Base-by-base conservation (phyloP, 768 basidiomycete genomes). In the Podaxis carcinomalis region DNA sequence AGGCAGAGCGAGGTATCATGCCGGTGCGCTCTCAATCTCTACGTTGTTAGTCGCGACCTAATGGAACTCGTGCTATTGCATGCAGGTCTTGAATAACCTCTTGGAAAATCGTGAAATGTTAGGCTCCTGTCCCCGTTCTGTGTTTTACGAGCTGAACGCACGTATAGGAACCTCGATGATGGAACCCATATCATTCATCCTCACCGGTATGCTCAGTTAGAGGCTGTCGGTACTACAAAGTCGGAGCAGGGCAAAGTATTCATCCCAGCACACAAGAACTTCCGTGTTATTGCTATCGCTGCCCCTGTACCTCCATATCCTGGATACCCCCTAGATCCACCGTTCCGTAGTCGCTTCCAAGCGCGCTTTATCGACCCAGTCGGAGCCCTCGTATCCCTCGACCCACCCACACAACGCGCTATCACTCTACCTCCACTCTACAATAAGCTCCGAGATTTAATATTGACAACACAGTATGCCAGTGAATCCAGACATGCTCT, bases 101-200 rank as follows among this genome's bases (percentile, higher is more conserved):
- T 67, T 89, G 46, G 87, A 89, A 72, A 88, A 87, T 68, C 74
- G 87, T n/a, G 87, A 89, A 73, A 85, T 89, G 84, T 84, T 66
- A 50, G 74, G 57, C 5, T 28, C 25, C 13, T 10, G 9, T 39
- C 10, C 7, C 11, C 10, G 27, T 50, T 55, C 27, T 61, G 7
- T 47, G 7, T 27, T 21, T 42, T 7, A 13, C 37, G 13, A 32
- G 27, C 44, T 61, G 50, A 57, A 57, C n/a, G 2, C 56, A 1
- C 21, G 21, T 49, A 5, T 61, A 86, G 84, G 80, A 87, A 89
- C 62, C 70, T 89, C 28, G 87, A 87, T 64, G 86, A 89, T 61
- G 86, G 86, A 36, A 85, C 85, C 1, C 86, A 88, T 64, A 87
- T 89, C 47, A 80, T 89, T 21, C 86, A 87, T 62, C 81, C 85